These are phyloP conservation scores for Immersiporthe knoxdaviesiana DNA, from an alignment of 2,329 filamentous ascomycete species.

Conservation along the genomic window DNA sequence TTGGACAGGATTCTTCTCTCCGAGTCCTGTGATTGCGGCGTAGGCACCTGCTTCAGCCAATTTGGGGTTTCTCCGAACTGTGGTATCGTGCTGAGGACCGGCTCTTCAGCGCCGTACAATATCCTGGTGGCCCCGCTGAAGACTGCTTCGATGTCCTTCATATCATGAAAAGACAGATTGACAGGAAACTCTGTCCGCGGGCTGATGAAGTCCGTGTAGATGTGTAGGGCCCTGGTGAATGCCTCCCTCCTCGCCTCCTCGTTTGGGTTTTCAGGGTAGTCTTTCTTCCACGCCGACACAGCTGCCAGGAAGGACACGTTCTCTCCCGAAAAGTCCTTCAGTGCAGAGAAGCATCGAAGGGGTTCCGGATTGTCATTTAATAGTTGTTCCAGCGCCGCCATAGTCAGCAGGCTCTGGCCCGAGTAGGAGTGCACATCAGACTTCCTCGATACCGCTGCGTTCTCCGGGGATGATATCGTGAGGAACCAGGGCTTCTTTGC, in stretches of 20 bases:
- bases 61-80: constrained; percentile 44
- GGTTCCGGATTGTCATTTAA: constrained; percentile 61
- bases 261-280: constrained; percentile 31
- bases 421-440: constrained; percentile 31
- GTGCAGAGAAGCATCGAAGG: constrained; percentile 66
- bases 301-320: constrained; percentile 69
- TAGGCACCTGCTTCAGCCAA: constrained; percentile 25
- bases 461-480: constrained; percentile 33
- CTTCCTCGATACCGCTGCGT: constrained; percentile 35
- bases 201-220: constrained; percentile 66
- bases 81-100: constrained; percentile 47
- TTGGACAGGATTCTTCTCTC: constrained; percentile 18
- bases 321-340: constrained; percentile 70
- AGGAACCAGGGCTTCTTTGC: constrained; percentile 38
- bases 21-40: constrained; percentile 6
- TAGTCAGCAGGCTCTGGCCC: constrained; percentile 56
- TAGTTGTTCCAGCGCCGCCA: constrained; percentile 65
- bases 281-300: constrained; percentile 59
- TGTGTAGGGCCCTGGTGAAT: constrained; percentile 62
- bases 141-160: constrained; percentile 55
- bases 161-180: constrained; percentile 64
- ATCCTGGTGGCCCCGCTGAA: constrained; percentile 59
- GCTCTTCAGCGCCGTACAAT: constrained; percentile 44
- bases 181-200: constrained; percentile 66
- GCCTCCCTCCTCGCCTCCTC: constrained; percentile 49